Evolutionary conservation across 352 stramenopile genomes (phyloP).

Genomic region (Pythium scleroteichum): DNA sequence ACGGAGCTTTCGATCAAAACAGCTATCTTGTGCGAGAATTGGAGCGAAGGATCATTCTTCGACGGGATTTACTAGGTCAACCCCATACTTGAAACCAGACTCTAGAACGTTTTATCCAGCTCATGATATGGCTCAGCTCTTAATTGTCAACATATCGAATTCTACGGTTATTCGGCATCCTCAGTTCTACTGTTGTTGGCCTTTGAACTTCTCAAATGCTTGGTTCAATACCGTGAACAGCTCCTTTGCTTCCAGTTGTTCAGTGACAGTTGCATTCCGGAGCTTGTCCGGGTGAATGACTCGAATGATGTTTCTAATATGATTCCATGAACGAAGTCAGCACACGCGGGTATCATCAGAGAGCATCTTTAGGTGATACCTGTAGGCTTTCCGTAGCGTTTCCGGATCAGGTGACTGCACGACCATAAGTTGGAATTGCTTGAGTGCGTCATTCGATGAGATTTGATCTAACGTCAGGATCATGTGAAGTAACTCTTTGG

Average conservation of each 20-base stretch:
- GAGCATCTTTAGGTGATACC: slow-evolving; percentile 29
- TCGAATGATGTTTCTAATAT: slow-evolving; percentile 75
- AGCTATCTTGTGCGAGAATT: slow-evolving; percentile 72
- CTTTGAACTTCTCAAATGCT: slow-evolving; percentile 87
- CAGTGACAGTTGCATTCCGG: slow-evolving; percentile 66
- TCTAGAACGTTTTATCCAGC: no score
- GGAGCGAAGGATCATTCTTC: slow-evolving; percentile 52
- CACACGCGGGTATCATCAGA: no score
- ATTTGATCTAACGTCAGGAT: slow-evolving; percentile 87
- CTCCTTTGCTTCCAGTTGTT: slow-evolving; percentile 84
- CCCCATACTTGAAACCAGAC: not conserved
- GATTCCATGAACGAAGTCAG: slow-evolving; percentile 7
- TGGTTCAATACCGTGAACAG: slow-evolving; percentile 88
- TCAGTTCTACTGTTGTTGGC: slow-evolving; percentile 19
- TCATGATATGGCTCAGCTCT: no score
- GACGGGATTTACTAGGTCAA: slow-evolving; percentile 18
- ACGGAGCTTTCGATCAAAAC: slow-evolving; percentile 56
- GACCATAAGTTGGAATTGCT: slow-evolving; percentile 75
- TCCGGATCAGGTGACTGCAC: slow-evolving; percentile 81
- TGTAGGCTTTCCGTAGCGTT: slow-evolving; percentile 81
- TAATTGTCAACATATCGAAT: no score
- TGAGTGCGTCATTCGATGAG: slow-evolving; percentile 65
- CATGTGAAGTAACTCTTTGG: slow-evolving; percentile 81
- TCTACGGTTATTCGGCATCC: no score
- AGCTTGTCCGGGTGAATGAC: slow-evolving; percentile 88